These are phyloP conservation scores for Castanea crenata DNA, from an alignment of 306 rosid species.

Conservation along the genomic window DNA sequence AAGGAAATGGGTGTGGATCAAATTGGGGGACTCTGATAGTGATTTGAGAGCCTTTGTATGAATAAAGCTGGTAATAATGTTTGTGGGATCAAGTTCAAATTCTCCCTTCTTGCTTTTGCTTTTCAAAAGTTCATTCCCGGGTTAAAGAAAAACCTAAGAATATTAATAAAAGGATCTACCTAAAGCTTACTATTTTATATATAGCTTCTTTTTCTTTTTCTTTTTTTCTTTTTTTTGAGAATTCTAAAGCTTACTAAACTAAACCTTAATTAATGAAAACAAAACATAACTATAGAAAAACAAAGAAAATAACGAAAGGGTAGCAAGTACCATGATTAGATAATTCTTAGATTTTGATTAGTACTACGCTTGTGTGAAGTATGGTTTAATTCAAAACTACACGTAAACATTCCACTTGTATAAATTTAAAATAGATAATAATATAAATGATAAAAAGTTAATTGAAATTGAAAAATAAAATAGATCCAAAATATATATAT, in stretches of 20 bases:
- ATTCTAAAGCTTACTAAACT: constrained; percentile 27
- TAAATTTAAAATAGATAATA: too few relatives aligned
- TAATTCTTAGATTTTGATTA: too few relatives aligned
- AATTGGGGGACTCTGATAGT: constrained; percentile 42
- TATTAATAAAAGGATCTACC: constrained; percentile 27
- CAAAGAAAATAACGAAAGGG: too few relatives aligned
- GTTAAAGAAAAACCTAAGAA: constrained; percentile 30
- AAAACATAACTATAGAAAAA: neutral
- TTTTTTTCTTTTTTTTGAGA: too few relatives aligned
- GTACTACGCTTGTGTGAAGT: too few relatives aligned
- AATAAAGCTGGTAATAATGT: constrained; percentile 42
- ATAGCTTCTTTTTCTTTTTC: too few relatives aligned
- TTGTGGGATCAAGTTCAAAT: constrained; percentile 43
- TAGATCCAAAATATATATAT: too few relatives aligned
- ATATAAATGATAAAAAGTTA: too few relatives aligned
- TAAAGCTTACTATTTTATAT: constrained; percentile 15
- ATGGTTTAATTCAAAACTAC: too few relatives aligned
- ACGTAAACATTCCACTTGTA: too few relatives aligned
- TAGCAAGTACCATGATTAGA: too few relatives aligned
- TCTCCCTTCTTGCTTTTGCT: constrained; percentile 42
- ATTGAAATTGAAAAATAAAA: too few relatives aligned
- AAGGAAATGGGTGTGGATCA: constrained; percentile 24
- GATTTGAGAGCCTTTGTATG: constrained; percentile 42
- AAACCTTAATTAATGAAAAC: constrained; percentile 25
- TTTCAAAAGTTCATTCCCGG: constrained; percentile 47